phyloP scores from a whole-genome alignment of 1,139 yeast species.

The Arxiozyma slooffiae region DNA sequence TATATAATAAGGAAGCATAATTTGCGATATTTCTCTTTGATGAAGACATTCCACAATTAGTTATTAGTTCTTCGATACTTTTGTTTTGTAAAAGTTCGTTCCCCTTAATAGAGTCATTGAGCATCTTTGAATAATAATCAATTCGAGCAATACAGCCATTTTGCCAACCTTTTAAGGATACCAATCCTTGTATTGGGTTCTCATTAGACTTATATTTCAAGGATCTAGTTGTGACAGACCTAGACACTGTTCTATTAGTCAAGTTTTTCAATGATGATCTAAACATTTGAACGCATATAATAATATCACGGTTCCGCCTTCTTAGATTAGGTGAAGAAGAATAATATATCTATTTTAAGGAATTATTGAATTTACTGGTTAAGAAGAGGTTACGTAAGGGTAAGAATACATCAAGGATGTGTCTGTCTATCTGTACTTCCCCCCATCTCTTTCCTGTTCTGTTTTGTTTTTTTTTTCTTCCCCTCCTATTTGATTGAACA shows the following conservation, averaged over 20 bases:
- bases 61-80: slow-evolving; percentile 24
- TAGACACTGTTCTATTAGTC: not conserved
- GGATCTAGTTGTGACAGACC: slow-evolving; percentile 5
- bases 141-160: slow-evolving; percentile 56
- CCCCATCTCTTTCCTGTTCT: not conserved
- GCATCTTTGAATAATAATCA: slow-evolving; percentile 37
- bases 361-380: not conserved
- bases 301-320: not conserved
- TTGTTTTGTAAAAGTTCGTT: slow-evolving; percentile 14
- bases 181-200: slow-evolving; percentile 45
- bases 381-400: not conserved
- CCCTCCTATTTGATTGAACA: too few relatives aligned
- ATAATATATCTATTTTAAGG: not conserved
- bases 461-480: too few relatives aligned
- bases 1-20: slow-evolving; percentile 51
- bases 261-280: not conserved
- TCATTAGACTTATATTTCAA: slow-evolving; percentile 24
- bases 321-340: not conserved
- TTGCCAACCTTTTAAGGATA: slow-evolving; percentile 42
- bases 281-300: not conserved
- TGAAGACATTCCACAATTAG: slow-evolving; percentile 25
- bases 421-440: not conserved
- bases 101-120: slow-evolving; percentile 32
- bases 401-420: not conserved
- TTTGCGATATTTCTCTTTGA: slow-evolving; percentile 37